Conservation (phyloP, 179 eudicot genomes). For the Nepenthes alata region DNA sequence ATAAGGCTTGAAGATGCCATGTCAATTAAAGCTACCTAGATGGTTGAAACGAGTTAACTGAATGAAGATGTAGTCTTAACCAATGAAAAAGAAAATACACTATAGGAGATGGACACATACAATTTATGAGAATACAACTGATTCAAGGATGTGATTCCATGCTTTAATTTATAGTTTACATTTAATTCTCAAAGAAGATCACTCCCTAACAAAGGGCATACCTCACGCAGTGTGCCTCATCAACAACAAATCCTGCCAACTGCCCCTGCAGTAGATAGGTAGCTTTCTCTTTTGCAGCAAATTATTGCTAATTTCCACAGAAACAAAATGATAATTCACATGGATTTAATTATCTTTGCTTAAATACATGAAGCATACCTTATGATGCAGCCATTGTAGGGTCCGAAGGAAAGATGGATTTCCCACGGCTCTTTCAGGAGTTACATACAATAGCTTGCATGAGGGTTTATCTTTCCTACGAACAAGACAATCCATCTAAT, state of each 20-base stretch:
- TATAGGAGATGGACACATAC: no score
- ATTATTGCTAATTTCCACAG: background rate
- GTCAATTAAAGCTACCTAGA: no score
- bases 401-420: conserved; percentile 58
- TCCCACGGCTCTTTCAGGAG: conserved; percentile 92
- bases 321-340: no score
- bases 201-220: conserved; percentile 16
- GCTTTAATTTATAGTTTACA: no score
- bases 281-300: background rate
- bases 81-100: no score
- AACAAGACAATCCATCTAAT: conserved; percentile 5
- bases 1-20: no score
- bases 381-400: conserved; percentile 45
- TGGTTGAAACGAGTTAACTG: no score
- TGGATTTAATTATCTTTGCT: no score
- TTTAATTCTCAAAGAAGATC: no score
- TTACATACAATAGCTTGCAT: conserved; percentile 93
- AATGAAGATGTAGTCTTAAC: no score
- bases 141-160: no score
- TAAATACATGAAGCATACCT: conserved; percentile 35
- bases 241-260: conserved; percentile 84
- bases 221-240: conserved; percentile 99
- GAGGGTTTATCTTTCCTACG: conserved; percentile 78
- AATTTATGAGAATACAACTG: no score
- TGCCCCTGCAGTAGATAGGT: conserved; percentile 47